A percentile compares a stretch with the other conserved stretches of the same genome.
phyloP scores from a whole-genome alignment of 768 basidiomycete species.

The Phylloporus sp. region DNA sequence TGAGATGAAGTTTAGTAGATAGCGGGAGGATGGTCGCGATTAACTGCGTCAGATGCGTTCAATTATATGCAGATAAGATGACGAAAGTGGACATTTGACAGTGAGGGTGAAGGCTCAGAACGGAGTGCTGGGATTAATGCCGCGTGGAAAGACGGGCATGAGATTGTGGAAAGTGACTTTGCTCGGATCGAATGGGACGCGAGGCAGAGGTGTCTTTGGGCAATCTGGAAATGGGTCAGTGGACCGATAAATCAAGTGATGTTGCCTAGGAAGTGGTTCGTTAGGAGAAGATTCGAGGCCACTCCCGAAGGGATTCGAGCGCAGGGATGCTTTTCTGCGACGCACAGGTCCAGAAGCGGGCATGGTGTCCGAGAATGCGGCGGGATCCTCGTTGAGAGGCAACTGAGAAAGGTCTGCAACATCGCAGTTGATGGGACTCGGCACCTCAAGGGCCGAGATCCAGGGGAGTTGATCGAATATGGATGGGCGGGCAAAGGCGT shows the following conservation, averaged over 20 bases:
- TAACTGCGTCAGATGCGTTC: constrained; percentile 28
- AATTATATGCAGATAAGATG: constrained; percentile 30
- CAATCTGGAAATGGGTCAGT: constrained; percentile 13
- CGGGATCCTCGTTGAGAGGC: constrained; percentile 28
- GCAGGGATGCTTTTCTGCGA: constrained; percentile 49
- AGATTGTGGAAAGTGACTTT: constrained; percentile 52
- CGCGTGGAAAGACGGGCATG: constrained; percentile 51
- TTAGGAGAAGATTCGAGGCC: constrained; percentile 14
- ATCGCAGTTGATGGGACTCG: constrained; percentile 45
- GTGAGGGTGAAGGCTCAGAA: constrained; percentile 5
- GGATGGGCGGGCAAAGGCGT: constrained; percentile 29
- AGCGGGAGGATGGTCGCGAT: constrained; percentile 20
- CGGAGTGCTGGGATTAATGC: constrained; percentile 12
- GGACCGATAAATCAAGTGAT: constrained; percentile 29
- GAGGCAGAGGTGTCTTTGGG: constrained; percentile 33
- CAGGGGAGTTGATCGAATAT: constrained; percentile 64
- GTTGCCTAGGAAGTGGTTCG: constrained; percentile 16
- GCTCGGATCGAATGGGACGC: constrained; percentile 41
- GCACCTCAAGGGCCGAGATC: constrained; percentile 53
- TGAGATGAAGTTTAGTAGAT: constrained; percentile 27
- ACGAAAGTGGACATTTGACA: constrained; percentile 7
- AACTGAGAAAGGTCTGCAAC: constrained; percentile 65
- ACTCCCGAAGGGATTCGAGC: constrained; percentile 42
- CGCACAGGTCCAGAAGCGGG: constrained; percentile 51
- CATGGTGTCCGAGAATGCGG: constrained; percentile 15